Base-by-base conservation (phyloP, 1,284 basidiomycete genomes). In the Heterobasidion parviporum region DNA sequence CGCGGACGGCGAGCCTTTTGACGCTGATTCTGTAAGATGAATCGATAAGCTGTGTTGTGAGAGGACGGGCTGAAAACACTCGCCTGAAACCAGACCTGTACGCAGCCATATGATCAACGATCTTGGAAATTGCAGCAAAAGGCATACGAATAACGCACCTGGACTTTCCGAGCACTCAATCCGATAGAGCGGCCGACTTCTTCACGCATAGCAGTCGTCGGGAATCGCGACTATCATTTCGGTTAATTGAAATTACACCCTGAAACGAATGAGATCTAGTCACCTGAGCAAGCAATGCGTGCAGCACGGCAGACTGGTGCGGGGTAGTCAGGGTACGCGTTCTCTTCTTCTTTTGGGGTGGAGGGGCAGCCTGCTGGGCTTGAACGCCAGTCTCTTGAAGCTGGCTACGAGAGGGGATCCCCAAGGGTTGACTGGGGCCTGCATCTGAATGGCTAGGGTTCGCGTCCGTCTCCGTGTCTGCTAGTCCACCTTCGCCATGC, bases 81-180 rank as follows among this genome's bases (percentile, higher is more conserved):
- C 64, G 86, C 88, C 78, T 91, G 88, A 69, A 91, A 91, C 88
- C 88, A 91, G 60, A 91, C 89, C 88, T 91, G 64, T 56, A 59
- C 35, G 56, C 50, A 53, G 59, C 58, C 54, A 54, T 51, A 57
- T 52, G 33, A 46, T 53, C 7, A 49, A 48, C 53, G 16, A 56
- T 59, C 57, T 52, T 38, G 15, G 54, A 57, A 35, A 50, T 45
- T 36, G 51, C 14, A 55, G 47, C 49, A 50, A n/a, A 50, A 10
- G 34, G 34, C 20, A 50, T 18, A 8, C 43, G 16, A 26, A 16
- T 10, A 20, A 74, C 85, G 64, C 63, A 89, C 89, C 82, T 92
- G 89, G 10, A 92, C 89, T 74, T 92, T 88, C 44, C 89, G 81
- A 52, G 89, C 89, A 67, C 87, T 91, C 63, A 92, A 73, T 32